phyloP scores from a whole-genome alignment of 805 yeast genomes.

The Tetrapisispora arboricola region DNA sequence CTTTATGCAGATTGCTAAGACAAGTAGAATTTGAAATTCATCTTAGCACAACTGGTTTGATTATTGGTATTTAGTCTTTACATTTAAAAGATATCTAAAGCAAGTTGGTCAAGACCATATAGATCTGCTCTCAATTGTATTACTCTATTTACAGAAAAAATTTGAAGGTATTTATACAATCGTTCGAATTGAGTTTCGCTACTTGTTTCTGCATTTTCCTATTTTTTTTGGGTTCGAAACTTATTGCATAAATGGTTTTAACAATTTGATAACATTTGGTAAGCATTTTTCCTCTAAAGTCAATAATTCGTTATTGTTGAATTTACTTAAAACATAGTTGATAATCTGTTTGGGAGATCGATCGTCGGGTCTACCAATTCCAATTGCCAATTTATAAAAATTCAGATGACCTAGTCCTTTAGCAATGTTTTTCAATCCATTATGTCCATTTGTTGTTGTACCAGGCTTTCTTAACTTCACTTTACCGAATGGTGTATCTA shows the following conservation, averaged over 20 bases:
- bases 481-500: constrained; percentile 56
- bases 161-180: too few relatives aligned
- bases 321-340: constrained; percentile 51
- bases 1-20: too few relatives aligned
- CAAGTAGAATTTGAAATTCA: too few relatives aligned
- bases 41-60: too few relatives aligned
- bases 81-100: too few relatives aligned
- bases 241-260: not conserved
- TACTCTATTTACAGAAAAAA: too few relatives aligned
- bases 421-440: constrained; percentile 61
- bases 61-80: too few relatives aligned
- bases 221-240: too few relatives aligned
- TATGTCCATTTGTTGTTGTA: constrained; percentile 70
- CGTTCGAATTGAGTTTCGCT: too few relatives aligned
- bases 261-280: not conserved
- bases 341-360: constrained; percentile 40
- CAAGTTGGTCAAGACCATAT: too few relatives aligned
- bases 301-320: constrained; percentile 37
- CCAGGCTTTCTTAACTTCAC: constrained; percentile 51
- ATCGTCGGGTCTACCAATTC: constrained; percentile 48
- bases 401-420: constrained; percentile 34
- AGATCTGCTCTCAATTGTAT: too few relatives aligned
- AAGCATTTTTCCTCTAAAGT: constrained; percentile 25
- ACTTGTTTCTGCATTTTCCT: too few relatives aligned
- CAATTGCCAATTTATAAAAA: constrained; percentile 61